phyloP scores from a whole-genome alignment of 495 filamentous ascomycete genomes.

The Podospora pseudocomata region DNA sequence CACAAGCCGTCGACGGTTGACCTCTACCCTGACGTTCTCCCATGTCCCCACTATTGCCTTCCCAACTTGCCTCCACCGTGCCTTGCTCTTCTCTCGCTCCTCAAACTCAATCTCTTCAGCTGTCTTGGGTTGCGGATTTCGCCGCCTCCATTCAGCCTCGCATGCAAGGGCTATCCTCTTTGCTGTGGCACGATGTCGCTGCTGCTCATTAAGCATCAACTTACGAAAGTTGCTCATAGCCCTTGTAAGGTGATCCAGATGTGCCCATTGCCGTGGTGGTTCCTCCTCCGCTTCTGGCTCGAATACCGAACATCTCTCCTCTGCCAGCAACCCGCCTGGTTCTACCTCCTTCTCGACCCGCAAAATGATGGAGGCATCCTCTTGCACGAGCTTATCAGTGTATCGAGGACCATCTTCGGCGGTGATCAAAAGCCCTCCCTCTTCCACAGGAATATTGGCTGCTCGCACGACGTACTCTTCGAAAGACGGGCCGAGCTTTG shows the following conservation, averaged over 20 bases:
- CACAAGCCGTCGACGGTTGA: conserved; percentile 66
- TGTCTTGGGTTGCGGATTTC: conserved; percentile 67
- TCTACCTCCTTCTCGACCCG: conserved; percentile 66
- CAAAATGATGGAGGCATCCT: conserved; percentile 53
- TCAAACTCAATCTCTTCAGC: conserved; percentile 64
- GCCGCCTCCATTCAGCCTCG: conserved; percentile 57
- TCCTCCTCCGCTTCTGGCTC: conserved; percentile 72
- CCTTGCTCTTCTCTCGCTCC: conserved; percentile 47
- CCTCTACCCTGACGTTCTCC: conserved; percentile 70
- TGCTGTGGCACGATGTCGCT: conserved; percentile 63
- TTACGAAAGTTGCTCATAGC: conserved; percentile 78
- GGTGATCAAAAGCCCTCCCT: conserved; percentile 45
- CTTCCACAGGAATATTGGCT: conserved; percentile 41
- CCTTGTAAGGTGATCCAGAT: conserved; percentile 77
- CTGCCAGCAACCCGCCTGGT: conserved; percentile 70
- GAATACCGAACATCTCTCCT: conserved; percentile 67
- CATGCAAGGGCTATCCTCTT: conserved; percentile 62
- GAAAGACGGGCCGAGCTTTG: conserved; percentile 48
- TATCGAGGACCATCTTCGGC: conserved; percentile 54
- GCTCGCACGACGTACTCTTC: conserved; percentile 50
- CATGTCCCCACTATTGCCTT: conserved; percentile 71
- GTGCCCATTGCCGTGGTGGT: conserved; percentile 72
- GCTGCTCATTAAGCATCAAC: conserved; percentile 71
- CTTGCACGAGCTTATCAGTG: conserved; percentile 48
- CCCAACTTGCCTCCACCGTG: conserved; percentile 61